These are phyloP conservation scores for Colletotrichum eremochloae DNA, from an alignment of 2,329 filamentous ascomycete species.

Conservation along the genomic window DNA sequence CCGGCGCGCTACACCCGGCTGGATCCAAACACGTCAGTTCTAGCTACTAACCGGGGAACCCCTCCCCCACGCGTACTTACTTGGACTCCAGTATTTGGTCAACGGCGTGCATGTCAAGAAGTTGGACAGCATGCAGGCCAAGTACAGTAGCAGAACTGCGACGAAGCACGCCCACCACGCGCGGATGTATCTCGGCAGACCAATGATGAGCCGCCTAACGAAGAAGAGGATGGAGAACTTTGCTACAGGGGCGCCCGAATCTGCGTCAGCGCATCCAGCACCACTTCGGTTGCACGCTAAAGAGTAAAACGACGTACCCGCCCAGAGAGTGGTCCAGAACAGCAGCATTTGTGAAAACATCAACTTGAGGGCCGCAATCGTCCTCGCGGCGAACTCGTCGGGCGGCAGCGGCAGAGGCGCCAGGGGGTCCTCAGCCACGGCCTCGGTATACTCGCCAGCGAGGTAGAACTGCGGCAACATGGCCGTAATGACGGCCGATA, in stretches of 20 bases:
- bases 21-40: no score
- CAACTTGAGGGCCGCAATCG: slow-evolving; percentile 24
- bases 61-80: not conserved
- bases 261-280: not conserved
- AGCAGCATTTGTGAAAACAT: slow-evolving; percentile 35
- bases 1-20: slow-evolving; percentile 28
- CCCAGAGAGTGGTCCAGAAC: slow-evolving; percentile 35
- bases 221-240: slow-evolving; percentile 35
- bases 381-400: slow-evolving; percentile 18
- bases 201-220: slow-evolving; percentile 21
- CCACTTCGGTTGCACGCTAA: not conserved
- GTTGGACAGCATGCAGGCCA: slow-evolving; percentile 30
- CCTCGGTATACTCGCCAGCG: slow-evolving; percentile 32
- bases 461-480: slow-evolving; percentile 33
- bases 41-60: no score
- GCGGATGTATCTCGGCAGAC: slow-evolving; percentile 27
- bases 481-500: slow-evolving; percentile 20
- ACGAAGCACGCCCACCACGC: slow-evolving; percentile 30
- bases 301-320: not conserved
- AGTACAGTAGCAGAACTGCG: slow-evolving; percentile 19
- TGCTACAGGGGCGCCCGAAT: not conserved
- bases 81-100: slow-evolving; percentile 33
- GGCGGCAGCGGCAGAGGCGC: slow-evolving; percentile 10
- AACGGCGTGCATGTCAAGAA: slow-evolving; percentile 32
- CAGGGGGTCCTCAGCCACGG: slow-evolving; percentile 11